Evolutionary conservation across 2,329 filamentous ascomycete species (phyloP), one percentile per base, ranked within the genome.

Genomic region (Lasiodiplodia sp.): DNA sequence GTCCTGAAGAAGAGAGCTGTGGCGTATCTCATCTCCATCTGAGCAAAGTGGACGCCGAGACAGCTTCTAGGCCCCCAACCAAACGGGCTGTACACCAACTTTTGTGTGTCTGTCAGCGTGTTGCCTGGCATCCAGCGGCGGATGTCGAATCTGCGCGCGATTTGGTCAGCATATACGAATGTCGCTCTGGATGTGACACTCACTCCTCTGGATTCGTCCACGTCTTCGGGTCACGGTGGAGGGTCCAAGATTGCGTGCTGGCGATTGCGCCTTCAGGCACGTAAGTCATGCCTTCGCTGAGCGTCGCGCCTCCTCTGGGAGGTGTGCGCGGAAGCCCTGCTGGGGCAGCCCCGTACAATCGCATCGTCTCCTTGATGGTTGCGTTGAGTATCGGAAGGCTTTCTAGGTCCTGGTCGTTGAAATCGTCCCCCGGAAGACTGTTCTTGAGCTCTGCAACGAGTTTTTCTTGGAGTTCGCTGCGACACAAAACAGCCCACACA

Each of bases 401-500:
- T 44, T 44, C 40, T 10, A 44, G 18, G 8, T 14, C 40, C 18
- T 44, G 40, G 18, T 44, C 40, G 5, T 18, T 44, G 40, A 44
- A 44, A 18, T 7, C 40, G 5, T 44, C 40, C 40, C 5, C 12
- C 40, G 40, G 40, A 10, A 18, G 12, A 44, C 18, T 44, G 18
- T 44, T 18, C 40, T 12, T 44, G 3, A 73, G 34, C 52, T 73
- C 72, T n/a, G 65, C 51, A 4, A 65, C 70, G 6, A 73, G 65
- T 23, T 49, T 64, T 8, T 23, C 28, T 68, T 70, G 67, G 4
- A 73, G 38, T 1, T 49, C 23, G 2, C 44, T 18, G 21, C 72
- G 16, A 14, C 56, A 44, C 34, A 68, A 68, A 10, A 73, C 68
- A 3, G 75, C 72, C 80, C 81, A 86, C 6, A 82, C 71, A 0